Percentiles rank a stretch among this genome's conserved stretches.
phyloP scores from a whole-genome alignment of 2,329 filamentous ascomycete species.

The Fusarium agapanthi region DNA sequence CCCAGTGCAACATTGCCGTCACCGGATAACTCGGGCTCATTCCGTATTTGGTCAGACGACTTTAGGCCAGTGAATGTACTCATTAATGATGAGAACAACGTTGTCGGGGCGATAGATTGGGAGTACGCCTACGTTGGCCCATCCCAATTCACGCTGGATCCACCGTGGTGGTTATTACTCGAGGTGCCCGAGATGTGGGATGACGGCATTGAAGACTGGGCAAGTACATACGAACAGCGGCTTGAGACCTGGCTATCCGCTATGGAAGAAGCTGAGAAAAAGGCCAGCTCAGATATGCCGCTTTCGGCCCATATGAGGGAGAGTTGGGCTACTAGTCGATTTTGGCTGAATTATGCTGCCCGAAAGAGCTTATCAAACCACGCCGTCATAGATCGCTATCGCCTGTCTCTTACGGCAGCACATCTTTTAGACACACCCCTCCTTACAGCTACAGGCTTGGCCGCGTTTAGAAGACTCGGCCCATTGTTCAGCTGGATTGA shows the following conservation, averaged over 20 bases:
- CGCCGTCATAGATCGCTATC: not conserved
- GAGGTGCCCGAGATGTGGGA: constrained; percentile 46
- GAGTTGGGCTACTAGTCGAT: not conserved
- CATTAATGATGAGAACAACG: constrained; percentile 35
- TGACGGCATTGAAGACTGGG: constrained; percentile 43
- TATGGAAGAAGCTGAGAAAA: constrained; percentile 35
- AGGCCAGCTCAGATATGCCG: not conserved
- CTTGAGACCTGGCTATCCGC: constrained; percentile 46
- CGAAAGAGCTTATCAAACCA: not conserved
- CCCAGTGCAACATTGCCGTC: not conserved
- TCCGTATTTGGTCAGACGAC: not conserved
- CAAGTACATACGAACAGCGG: constrained; percentile 40
- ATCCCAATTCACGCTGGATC: constrained; percentile 46
- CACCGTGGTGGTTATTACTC: constrained; percentile 52
- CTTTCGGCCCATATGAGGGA: constrained; percentile 47
- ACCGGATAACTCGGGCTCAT: not conserved
- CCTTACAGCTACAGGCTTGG: not conserved
- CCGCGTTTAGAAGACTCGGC: fast-evolving
- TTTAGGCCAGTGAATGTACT: constrained; percentile 42
- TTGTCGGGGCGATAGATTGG: constrained; percentile 50
- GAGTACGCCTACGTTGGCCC: constrained; percentile 50
- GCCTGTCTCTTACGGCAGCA: not conserved
- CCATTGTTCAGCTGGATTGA: not conserved
- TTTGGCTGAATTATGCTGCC: not conserved
- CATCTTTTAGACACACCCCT: not conserved